Conservation (phyloP, 1,139 yeast species). For the Blastobotrys arbuscula region DNA sequence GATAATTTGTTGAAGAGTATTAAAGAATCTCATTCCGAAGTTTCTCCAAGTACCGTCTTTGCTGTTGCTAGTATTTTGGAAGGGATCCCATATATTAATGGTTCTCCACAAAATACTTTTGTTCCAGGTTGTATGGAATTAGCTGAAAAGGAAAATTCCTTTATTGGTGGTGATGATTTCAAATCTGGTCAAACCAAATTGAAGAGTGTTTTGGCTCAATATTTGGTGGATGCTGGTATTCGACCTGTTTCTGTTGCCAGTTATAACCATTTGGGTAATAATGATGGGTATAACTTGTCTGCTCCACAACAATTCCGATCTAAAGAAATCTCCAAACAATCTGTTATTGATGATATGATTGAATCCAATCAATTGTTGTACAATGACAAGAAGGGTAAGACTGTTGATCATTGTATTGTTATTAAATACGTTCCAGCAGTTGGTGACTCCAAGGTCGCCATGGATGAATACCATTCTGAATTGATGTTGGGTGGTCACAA, state of each 20-base stretch:
- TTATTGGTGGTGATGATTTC: constrained; percentile 96
- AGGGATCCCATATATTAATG: constrained; percentile 83
- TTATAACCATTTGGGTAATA: constrained; percentile 93
- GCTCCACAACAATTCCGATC: constrained; percentile 90
- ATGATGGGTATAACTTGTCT: constrained; percentile 88
- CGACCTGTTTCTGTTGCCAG: constrained; percentile 92
- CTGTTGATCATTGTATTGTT: constrained; percentile 90
- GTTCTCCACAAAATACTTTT: constrained; percentile 96
- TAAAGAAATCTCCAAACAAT: constrained; percentile 88
- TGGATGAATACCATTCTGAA: constrained; percentile 97
- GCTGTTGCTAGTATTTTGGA: constrained; percentile 92
- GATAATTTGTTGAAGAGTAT: constrained; percentile 71
- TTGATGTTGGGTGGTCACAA: constrained; percentile 97
- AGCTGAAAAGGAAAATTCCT: constrained; percentile 70
- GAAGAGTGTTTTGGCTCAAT: constrained; percentile 93
- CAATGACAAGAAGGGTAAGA: constrained; percentile 72
- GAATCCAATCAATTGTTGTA: constrained; percentile 82
- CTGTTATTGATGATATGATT: constrained; percentile 92
- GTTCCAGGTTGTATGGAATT: constrained; percentile 92
- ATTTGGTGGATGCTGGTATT: constrained; percentile 95
- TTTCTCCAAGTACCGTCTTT: constrained; percentile 85
- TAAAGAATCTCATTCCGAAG: constrained; percentile 73
- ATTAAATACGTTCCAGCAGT: constrained; percentile 93
- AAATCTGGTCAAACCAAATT: constrained; percentile 95
- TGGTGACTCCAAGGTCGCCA: constrained; percentile 94